phyloP scores from a whole-genome alignment of 2,329 filamentous ascomycete species.

The Cytospora chrysosperma region DNA sequence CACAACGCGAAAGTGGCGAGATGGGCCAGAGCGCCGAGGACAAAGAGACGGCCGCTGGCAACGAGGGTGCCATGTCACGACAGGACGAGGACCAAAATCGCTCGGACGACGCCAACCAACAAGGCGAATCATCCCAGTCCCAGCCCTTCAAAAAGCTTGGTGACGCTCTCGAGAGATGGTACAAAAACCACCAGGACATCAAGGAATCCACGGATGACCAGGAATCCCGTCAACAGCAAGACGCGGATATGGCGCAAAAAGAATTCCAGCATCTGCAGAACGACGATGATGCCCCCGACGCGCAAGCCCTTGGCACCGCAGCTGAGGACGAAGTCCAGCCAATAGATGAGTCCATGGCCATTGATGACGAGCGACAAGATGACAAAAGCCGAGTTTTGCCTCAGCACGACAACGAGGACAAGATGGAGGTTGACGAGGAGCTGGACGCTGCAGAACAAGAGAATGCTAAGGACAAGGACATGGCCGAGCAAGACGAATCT shows the following conservation, averaged over 20 bases:
- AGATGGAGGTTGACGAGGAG: conserved; percentile 39
- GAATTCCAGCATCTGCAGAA: conserved; percentile 93
- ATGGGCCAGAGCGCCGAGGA: conserved; percentile 65
- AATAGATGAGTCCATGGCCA: conserved; percentile 84
- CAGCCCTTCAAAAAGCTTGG: conserved; percentile 93
- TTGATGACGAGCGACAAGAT: conserved; percentile 67
- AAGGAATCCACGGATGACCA: conserved; percentile 59
- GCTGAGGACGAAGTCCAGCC: conserved; percentile 83
- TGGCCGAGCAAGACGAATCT: conserved; percentile 52
- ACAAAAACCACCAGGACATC: conserved; percentile 84
- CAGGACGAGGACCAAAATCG: conserved; percentile 46
- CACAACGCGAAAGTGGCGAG: conserved; percentile 65
- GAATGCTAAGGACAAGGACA: conserved; percentile 40
- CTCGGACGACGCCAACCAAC: conserved; percentile 46
- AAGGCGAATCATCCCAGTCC: conserved; percentile 43
- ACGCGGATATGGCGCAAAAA: conserved; percentile 69
- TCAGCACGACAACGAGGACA: conserved; percentile 43
- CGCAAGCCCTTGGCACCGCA: conserved; percentile 87
- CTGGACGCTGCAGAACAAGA: conserved; percentile 41
- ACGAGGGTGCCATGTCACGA: conserved; percentile 56
- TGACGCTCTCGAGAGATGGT: conserved; percentile 89
- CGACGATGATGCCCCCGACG: conserved; percentile 77
- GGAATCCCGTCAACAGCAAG: conserved; percentile 49
- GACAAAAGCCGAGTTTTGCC: conserved; percentile 49
- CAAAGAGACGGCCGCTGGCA: conserved; percentile 61